These are phyloP conservation scores for Salix brachista DNA, from an alignment of 345 rosid species.

Conservation along the genomic window DNA sequence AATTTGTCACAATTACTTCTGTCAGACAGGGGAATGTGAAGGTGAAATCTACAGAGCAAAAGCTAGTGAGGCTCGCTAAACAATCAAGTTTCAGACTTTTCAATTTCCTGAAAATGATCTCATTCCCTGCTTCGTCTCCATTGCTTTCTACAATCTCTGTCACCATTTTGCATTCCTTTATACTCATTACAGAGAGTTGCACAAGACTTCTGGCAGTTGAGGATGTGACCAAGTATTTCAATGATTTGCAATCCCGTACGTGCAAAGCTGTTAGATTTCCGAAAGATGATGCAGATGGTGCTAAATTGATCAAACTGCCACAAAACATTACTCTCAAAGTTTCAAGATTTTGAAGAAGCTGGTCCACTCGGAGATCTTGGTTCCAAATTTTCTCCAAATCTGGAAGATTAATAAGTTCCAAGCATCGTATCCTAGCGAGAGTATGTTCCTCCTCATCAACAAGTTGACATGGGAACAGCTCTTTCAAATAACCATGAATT, in stretches of 20 bases:
- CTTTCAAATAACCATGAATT: neutral
- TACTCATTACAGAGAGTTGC: conserved; percentile 8
- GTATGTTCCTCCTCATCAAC: neutral
- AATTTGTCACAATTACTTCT: neutral
- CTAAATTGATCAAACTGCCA: neutral
- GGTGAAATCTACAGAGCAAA: neutral
- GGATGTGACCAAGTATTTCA: conserved; percentile 3
- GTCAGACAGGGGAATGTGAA: conserved; percentile 4
- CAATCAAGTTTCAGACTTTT: conserved; percentile 5
- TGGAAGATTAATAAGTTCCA: rapidly evolving
- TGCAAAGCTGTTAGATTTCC: conserved; percentile 8
- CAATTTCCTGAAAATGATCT: no score
- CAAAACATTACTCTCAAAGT: conserved; percentile 1
- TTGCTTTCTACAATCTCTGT: conserved; percentile 5
- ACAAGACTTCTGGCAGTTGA: conserved; percentile 16
- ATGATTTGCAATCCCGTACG: conserved; percentile 12
- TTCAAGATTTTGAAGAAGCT: conserved; percentile 1
- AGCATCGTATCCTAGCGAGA: neutral
- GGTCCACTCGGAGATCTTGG: neutral
- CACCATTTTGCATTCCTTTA: conserved; percentile 15
- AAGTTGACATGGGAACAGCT: neutral
- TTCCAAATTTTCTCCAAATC: conserved; percentile 5
- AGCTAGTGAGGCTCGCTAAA: conserved; percentile 13
- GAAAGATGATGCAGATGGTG: conserved; percentile 10
- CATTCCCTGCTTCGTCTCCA: conserved; percentile 6